Conservation (phyloP, 2,329 filamentous ascomycete species). For the Zarea fungicola region DNA sequence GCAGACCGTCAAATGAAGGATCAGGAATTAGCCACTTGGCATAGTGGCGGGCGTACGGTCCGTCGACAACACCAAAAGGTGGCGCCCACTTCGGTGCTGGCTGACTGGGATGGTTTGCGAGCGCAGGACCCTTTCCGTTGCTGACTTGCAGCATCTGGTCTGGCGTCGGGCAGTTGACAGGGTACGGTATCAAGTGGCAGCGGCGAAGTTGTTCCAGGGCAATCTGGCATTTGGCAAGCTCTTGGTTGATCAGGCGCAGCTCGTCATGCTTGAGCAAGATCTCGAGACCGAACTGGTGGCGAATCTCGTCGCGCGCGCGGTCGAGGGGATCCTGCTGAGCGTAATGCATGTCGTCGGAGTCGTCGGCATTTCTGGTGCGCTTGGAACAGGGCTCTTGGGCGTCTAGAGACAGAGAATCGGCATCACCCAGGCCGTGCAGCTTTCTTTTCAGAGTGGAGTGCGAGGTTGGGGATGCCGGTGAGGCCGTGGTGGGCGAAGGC, state of each 20-base stretch:
- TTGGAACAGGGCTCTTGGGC: slow-evolving; percentile 31
- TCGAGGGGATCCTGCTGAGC: slow-evolving; percentile 30
- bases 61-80: slow-evolving; percentile 85
- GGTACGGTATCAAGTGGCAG: slow-evolving; percentile 88
- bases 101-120: slow-evolving; percentile 57
- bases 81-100: slow-evolving; percentile 71
- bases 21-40: slow-evolving; percentile 92
- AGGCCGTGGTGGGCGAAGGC: slow-evolving; percentile 19
- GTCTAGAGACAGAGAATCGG: slow-evolving; percentile 20
- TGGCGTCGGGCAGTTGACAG: slow-evolving; percentile 62
- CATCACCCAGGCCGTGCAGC: slow-evolving; percentile 29
- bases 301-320: slow-evolving; percentile 65
- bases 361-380: slow-evolving; percentile 31
- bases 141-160: slow-evolving; percentile 65
- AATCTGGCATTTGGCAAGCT: slow-evolving; percentile 90
- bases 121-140: slow-evolving; percentile 66
- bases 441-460: slow-evolving; percentile 40
- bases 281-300: slow-evolving; percentile 84
- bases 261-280: slow-evolving; percentile 93
- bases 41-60: slow-evolving; percentile 91
- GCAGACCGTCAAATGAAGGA: slow-evolving; percentile 71
- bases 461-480: too few relatives aligned
- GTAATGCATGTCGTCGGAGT: slow-evolving; percentile 3
- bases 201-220: slow-evolving; percentile 90
- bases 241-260: slow-evolving; percentile 88